Percentiles rank a stretch among this genome's conserved stretches.
Conservation (phyloP, 805 yeast genomes). For the Barnettozyma siamensis region DNA sequence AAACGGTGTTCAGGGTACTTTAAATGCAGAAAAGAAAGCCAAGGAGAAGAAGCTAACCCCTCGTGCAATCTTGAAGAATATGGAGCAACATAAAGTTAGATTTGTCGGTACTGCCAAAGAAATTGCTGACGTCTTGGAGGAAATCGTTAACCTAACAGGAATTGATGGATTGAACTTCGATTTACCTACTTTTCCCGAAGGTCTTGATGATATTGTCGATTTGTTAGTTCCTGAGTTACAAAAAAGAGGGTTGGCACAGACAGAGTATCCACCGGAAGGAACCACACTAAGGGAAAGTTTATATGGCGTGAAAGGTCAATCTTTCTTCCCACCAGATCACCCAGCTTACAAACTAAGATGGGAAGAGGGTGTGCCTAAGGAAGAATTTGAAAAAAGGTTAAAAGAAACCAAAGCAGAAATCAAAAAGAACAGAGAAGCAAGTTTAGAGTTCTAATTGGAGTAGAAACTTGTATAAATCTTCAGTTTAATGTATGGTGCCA, state of each 20-base stretch:
- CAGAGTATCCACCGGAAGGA: conserved; percentile 13
- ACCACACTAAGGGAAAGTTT: conserved; percentile 32
- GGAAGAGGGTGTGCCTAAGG: conserved; percentile 6
- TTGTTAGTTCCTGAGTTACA: conserved; percentile 32
- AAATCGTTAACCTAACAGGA: conserved; percentile 35
- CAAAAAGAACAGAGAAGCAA: no score
- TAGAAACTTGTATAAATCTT: no score
- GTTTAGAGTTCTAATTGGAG: no score
- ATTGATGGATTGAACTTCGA: conserved; percentile 41
- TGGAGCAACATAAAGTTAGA: no score
- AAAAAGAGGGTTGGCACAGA: conserved; percentile 30
- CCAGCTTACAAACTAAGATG: conserved; percentile 8
- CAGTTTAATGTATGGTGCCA: no score
- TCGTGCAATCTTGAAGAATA: no score
- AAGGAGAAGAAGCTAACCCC: no score
- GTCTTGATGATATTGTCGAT: conserved; percentile 35
- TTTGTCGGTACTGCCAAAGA: conserved; percentile 30
- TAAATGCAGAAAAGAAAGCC: neutral
- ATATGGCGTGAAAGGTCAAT: conserved; percentile 24
- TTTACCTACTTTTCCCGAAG: conserved; percentile 34
- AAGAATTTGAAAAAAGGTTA: conserved; percentile 19
- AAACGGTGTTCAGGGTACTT: conserved; percentile 1
- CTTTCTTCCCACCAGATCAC: conserved; percentile 13
- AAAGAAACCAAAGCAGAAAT: neutral
- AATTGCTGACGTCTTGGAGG: conserved; percentile 36